These are phyloP conservation scores for Curvularia hawaiiensis DNA, from an alignment of 2,329 filamentous ascomycete species.

Conservation along the genomic window DNA sequence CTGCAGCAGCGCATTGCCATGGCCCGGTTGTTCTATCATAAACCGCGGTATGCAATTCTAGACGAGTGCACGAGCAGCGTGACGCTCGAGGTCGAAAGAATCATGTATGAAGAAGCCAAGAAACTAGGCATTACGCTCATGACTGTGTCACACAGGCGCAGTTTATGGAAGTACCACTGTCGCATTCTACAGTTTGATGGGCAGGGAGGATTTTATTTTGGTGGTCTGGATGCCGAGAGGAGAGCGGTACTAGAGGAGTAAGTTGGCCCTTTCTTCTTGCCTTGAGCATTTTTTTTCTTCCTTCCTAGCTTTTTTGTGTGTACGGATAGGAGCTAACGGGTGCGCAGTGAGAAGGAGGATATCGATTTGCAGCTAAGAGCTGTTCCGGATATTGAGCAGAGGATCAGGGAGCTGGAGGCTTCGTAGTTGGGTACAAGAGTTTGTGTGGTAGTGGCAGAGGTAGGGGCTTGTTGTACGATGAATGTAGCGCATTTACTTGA, in stretches of 20 bases:
- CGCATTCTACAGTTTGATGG: slow-evolving; percentile 97
- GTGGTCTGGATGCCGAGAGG: slow-evolving; percentile 83
- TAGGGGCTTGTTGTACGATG: not conserved
- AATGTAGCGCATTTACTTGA: not conserved
- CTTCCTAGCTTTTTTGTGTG: not conserved
- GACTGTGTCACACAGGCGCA: slow-evolving; percentile 91
- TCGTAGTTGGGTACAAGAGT: slow-evolving; percentile 2
- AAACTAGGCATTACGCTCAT: slow-evolving; percentile 89
- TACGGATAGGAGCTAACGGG: slow-evolving; percentile 19
- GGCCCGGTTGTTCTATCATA: slow-evolving; percentile 93
- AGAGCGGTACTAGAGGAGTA: slow-evolving; percentile 84
- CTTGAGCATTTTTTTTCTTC: not conserved
- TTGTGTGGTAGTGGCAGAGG: not conserved
- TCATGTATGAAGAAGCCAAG: slow-evolving; percentile 98
- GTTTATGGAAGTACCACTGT: slow-evolving; percentile 95
- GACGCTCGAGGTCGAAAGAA: slow-evolving; percentile 91
- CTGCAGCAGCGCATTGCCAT: slow-evolving; percentile 96
- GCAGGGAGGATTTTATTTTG: slow-evolving; percentile 90
- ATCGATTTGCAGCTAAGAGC: slow-evolving; percentile 83
- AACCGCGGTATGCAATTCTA: slow-evolving; percentile 89
- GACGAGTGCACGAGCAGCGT: slow-evolving; percentile 96
- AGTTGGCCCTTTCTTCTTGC: slow-evolving; percentile 32
- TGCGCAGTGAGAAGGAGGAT: slow-evolving; percentile 80
- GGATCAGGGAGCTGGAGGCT: slow-evolving; percentile 75
- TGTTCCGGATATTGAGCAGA: slow-evolving; percentile 84